Base-by-base conservation (phyloP, 305 asterid genomes). In the Ajuga reptans region DNA sequence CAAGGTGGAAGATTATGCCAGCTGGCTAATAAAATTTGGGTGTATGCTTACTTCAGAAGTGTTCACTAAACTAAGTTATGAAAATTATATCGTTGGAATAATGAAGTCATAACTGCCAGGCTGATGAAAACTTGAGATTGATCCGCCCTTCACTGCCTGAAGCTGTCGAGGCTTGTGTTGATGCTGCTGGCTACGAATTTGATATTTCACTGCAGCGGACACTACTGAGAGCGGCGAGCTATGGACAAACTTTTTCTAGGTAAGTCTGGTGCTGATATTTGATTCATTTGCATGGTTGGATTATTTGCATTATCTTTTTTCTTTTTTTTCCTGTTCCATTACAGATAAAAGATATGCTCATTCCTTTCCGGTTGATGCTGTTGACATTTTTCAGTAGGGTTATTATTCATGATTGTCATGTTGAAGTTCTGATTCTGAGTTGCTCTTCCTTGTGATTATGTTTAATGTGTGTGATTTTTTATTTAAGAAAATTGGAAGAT, bases 201-300 rank as follows among this genome's bases (percentile, higher is more conserved):
- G 94, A 89, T 77, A 71, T 84, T 69, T 85, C 87, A 60, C 94
- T 68, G 74, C 99, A 93, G 61, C 84, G 92, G 65, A 81, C 89
- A 3, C 82, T 93, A 51, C 77, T 93, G 71, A 86, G 99, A 86
- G 91, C 99, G 75, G 96, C 95, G 7, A 93, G 97, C 89, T 93
- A 93, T 49, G 99, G 99, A 53, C 96, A 90, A 84, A 89, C 99
- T 46, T 93, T 92, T 86, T 87, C 96, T 78, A 93, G 99, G 99
- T 93, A 75, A 68, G 87, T 79, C 31, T 67, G 64, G 8, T 69
- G 62, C 66, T 75, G 52, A 58, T 65, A 29, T 59, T 52, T 64
- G 15, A 43, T 65, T 72, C 55, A 24, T 66, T 18, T 59, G 9
- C 52, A 14, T 4, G 54, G 45, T 3, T 16, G 16, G 37, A 12